Evolutionary conservation across 805 yeast species (phyloP).

Genomic region (Sugiyamaella chiloensis): DNA sequence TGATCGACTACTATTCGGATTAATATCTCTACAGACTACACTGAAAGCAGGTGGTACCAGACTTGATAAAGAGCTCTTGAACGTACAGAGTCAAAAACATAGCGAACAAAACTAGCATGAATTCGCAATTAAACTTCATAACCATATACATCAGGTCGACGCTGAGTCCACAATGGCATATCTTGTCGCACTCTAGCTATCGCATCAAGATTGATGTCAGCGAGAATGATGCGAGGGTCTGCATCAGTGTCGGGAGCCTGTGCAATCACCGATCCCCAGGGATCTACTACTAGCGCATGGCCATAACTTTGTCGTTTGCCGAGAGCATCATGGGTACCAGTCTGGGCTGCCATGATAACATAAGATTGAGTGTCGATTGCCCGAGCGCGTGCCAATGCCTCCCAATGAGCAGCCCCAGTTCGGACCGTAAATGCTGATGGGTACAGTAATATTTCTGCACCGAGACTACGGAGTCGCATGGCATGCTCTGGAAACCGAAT

Average conservation of each 20-base stretch:
- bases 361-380: slow-evolving; percentile 87
- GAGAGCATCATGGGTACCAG: slow-evolving; percentile 65
- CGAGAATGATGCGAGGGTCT: slow-evolving; percentile 49
- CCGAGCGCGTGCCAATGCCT: slow-evolving; percentile 68
- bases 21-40: slow-evolving; percentile 8
- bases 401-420: slow-evolving; percentile 94
- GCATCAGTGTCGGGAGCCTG: slow-evolving; percentile 47
- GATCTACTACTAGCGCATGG: slow-evolving; percentile 81
- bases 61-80: slow-evolving; percentile 6
- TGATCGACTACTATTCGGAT: slow-evolving; percentile 6
- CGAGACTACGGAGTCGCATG: slow-evolving; percentile 55
- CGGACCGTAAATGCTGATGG: slow-evolving; percentile 93
- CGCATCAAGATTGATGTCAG: slow-evolving; percentile 59
- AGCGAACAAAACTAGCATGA: neutral
- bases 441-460: slow-evolving; percentile 74
- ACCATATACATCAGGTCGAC: slow-evolving; percentile 61
- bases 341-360: slow-evolving; percentile 86
- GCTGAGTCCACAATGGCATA: slow-evolving; percentile 77
- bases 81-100: neutral
- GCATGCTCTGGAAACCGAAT: slow-evolving; percentile 84
- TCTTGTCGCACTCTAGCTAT: slow-evolving; percentile 52
- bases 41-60: slow-evolving; percentile 6
- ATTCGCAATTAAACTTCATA: slow-evolving; percentile 12
- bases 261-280: slow-evolving; percentile 81
- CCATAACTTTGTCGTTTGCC: slow-evolving; percentile 75